Evolutionary conservation across 352 stramenopile species (phyloP).

Genomic region (Globisporangium paroecandrum): DNA sequence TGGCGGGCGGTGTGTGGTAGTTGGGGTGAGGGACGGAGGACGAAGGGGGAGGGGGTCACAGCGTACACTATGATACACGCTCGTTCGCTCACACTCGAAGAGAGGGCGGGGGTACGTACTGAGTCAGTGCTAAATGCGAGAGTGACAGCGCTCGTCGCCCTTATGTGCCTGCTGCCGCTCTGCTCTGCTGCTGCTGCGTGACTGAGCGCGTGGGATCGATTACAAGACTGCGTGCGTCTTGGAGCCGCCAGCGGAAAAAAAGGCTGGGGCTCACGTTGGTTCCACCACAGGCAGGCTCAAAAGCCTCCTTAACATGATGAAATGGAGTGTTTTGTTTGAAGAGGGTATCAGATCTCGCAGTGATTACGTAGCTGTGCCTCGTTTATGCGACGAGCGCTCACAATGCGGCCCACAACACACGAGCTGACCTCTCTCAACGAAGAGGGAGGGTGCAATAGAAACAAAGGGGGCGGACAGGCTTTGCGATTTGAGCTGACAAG

Average conservation of each 20-base stretch:
- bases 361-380: constrained; percentile 11
- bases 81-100: not conserved
- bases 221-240: constrained; percentile 11
- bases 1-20: not conserved
- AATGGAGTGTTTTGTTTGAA: not conserved
- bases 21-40: not conserved
- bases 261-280: constrained; percentile 11
- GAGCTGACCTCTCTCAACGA: too few relatives aligned
- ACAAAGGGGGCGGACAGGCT: too few relatives aligned
- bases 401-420: not conserved
- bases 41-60: not conserved
- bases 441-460: too few relatives aligned
- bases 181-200: constrained; percentile 1
- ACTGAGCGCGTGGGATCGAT: constrained; percentile 1
- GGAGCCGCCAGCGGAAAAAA: not conserved
- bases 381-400: constrained; percentile 2
- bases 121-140: not conserved
- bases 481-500: not conserved
- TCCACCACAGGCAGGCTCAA: constrained; percentile 1
- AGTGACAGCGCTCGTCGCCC: not conserved
- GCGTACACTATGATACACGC: not conserved
- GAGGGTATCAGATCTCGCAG: constrained; percentile 3
- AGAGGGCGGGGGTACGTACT: not conserved
- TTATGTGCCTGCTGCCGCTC: not conserved
- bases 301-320: not conserved